These are phyloP conservation scores for Penicillium sp. DNA, from an alignment of 2,329 filamentous ascomycete species.

Conservation along the genomic window DNA sequence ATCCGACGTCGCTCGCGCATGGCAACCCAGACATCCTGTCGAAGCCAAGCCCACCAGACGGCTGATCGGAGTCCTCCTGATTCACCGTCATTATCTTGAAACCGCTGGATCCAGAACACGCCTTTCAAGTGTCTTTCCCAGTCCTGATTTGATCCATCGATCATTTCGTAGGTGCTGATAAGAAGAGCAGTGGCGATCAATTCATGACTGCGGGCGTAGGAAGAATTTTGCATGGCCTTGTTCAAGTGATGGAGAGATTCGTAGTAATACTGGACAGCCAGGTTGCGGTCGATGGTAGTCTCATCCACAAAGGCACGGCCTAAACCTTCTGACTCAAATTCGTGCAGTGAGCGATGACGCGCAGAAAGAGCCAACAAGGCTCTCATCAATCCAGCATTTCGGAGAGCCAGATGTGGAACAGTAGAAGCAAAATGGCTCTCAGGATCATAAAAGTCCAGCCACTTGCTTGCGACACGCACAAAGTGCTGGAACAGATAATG, in stretches of 20 bases:
- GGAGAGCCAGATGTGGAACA: conserved; percentile 13
- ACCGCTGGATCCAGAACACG: conserved; percentile 67
- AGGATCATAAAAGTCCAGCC: conserved; percentile 18
- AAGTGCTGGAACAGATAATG: conserved; percentile 12
- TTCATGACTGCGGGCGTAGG: conserved; percentile 60
- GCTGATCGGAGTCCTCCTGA: conserved; percentile 58
- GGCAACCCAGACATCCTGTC: conserved; percentile 67
- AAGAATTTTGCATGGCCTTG: conserved; percentile 58
- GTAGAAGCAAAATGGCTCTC: conserved; percentile 10
- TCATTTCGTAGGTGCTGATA: conserved; percentile 67
- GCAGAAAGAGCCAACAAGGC: conserved; percentile 14
- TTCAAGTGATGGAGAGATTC: conserved; percentile 64
- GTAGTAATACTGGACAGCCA: conserved; percentile 59
- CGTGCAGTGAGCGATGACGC: conserved; percentile 4
- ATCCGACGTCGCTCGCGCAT: conserved; percentile 59
- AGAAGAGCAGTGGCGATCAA: conserved; percentile 61
- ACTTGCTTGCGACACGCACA: conserved; percentile 13
- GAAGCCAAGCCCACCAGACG: conserved; percentile 67
- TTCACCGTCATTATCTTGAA: conserved; percentile 61
- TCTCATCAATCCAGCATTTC: conserved; percentile 14
- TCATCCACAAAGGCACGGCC: conserved; percentile 6
- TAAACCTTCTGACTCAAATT: background rate
- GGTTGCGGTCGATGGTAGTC: conserved; percentile 35
- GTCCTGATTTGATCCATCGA: conserved; percentile 57
- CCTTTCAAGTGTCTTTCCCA: conserved; percentile 66